These are phyloP conservation scores for Lachancea meyersii DNA, from an alignment of 805 yeast genomes.

Conservation along the genomic window DNA sequence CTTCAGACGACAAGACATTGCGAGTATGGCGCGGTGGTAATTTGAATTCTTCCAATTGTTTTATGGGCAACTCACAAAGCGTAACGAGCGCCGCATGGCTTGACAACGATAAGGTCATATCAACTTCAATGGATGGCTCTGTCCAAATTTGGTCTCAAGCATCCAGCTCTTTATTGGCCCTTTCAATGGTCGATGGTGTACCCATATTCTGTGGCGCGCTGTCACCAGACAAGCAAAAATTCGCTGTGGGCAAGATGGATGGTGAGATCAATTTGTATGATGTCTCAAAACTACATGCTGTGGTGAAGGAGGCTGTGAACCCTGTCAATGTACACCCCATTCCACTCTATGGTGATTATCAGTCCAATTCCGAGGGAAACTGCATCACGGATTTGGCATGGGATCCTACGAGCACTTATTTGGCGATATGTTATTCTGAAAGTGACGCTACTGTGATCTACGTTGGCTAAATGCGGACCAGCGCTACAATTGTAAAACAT, in stretches of 20 bases:
- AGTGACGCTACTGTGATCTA: constrained; percentile 26
- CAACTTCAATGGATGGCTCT: constrained; percentile 66
- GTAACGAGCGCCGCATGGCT: constrained; percentile 55
- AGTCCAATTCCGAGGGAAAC: constrained; percentile 20
- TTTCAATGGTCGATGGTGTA: constrained; percentile 40
- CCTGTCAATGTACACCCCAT: constrained; percentile 21
- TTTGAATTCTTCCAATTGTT: constrained; percentile 43
- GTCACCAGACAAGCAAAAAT: constrained; percentile 42
- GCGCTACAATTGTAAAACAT: neutral
- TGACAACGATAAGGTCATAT: constrained; percentile 36
- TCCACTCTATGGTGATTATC: constrained; percentile 22
- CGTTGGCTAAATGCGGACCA: constrained; percentile 2
- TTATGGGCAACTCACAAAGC: constrained; percentile 53
- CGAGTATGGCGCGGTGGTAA: constrained; percentile 71
- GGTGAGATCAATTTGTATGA: constrained; percentile 56
- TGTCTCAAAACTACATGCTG: constrained; percentile 20
- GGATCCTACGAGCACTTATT: constrained; percentile 24
- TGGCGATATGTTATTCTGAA: constrained; percentile 32
- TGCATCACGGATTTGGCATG: constrained; percentile 34
- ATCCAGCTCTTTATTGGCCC: constrained; percentile 19
- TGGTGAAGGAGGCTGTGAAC: neutral
- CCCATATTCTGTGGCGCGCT: constrained; percentile 51
- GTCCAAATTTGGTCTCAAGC: constrained; percentile 59
- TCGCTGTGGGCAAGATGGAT: constrained; percentile 62
- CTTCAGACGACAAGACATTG: constrained; percentile 70